A percentile compares a stretch with the other conserved stretches of the same genome.
phyloP scores from a whole-genome alignment of 2,329 filamentous ascomycete genomes.

The Leptographium wingfieldii region DNA sequence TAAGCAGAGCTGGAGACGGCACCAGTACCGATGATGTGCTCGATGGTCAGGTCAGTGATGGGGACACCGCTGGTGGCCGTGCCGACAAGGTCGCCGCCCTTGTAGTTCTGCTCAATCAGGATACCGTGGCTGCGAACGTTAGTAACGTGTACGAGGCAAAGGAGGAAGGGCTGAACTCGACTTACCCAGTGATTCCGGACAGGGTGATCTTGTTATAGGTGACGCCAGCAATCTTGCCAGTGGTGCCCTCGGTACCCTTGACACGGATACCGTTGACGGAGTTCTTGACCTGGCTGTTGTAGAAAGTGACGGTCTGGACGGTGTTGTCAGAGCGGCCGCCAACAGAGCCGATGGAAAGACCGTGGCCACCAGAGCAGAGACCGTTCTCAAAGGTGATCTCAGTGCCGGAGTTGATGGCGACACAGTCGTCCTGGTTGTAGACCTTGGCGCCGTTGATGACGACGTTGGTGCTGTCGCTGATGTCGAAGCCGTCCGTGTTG shows the following conservation, averaged over 20 bases:
- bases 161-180: too few species aligned
- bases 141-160: too few species aligned
- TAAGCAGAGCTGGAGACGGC: slow-evolving; percentile 17
- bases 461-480: slow-evolving; percentile 34
- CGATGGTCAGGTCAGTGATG: slow-evolving; percentile 33
- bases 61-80: slow-evolving; percentile 23
- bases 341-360: slow-evolving; percentile 37
- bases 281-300: slow-evolving; percentile 5
- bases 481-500: slow-evolving; percentile 49
- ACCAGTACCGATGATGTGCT: slow-evolving; percentile 27
- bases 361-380: slow-evolving; percentile 39
- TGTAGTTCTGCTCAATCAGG: slow-evolving; percentile 46
- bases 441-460: slow-evolving; percentile 39
- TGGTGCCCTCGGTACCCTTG: slow-evolving; percentile 40
- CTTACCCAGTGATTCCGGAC: slow-evolving; percentile 33
- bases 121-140: slow-evolving; percentile 24
- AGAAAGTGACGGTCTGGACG: slow-evolving; percentile 39
- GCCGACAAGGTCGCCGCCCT: slow-evolving; percentile 27
- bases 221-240: slow-evolving; percentile 37
- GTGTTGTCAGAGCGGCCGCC: slow-evolving; percentile 34
- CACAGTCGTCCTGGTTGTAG: slow-evolving; percentile 50
- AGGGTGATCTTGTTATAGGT: slow-evolving; percentile 41
- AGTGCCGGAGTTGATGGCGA: slow-evolving; percentile 32
- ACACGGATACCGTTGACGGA: slow-evolving; percentile 26
- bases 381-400: slow-evolving; percentile 26